Conservation (phyloP, 805 yeast species). For the Zygoascus flipseniorum region DNA sequence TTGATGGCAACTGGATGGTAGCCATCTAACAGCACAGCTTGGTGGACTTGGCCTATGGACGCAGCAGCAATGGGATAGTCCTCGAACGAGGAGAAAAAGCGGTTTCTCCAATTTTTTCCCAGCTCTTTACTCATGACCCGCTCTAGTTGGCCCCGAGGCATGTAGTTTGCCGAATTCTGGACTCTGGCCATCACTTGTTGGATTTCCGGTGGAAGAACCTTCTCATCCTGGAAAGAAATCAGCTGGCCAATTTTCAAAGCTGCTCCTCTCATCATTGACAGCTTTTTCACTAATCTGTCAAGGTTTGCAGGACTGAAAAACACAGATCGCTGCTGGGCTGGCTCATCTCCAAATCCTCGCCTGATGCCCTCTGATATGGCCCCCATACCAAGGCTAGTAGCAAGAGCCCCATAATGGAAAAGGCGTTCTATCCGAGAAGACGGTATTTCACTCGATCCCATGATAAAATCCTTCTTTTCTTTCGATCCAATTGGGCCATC, state of each 20-base stretch:
- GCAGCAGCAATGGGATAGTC: conserved; percentile 95
- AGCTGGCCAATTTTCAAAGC: conserved; percentile 96
- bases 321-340: conserved; percentile 28
- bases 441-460: conserved; percentile 70
- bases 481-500: not conserved
- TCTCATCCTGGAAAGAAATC: conserved; percentile 87
- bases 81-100: conserved; percentile 62
- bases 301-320: conserved; percentile 75
- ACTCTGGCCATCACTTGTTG: conserved; percentile 74
- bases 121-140: conserved; percentile 62
- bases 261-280: conserved; percentile 97
- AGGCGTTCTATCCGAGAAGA: conserved; percentile 78
- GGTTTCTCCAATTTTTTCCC: conserved; percentile 69
- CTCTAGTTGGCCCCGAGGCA: conserved; percentile 89
- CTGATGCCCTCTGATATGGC: conserved; percentile 71
- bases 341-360: conserved; percentile 34
- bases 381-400: conserved; percentile 84
- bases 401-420: conserved; percentile 86
- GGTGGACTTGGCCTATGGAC: conserved; percentile 94
- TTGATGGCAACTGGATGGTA: conserved; percentile 77
- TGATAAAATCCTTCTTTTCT: conserved; percentile 31
- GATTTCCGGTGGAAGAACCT: conserved; percentile 75
- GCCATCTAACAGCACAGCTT: conserved; percentile 54
- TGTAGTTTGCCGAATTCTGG: conserved; percentile 91
- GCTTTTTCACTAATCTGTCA: conserved; percentile 78